Conservation (phyloP, 75 land plant genomes). For the Picea sitchensis region DNA sequence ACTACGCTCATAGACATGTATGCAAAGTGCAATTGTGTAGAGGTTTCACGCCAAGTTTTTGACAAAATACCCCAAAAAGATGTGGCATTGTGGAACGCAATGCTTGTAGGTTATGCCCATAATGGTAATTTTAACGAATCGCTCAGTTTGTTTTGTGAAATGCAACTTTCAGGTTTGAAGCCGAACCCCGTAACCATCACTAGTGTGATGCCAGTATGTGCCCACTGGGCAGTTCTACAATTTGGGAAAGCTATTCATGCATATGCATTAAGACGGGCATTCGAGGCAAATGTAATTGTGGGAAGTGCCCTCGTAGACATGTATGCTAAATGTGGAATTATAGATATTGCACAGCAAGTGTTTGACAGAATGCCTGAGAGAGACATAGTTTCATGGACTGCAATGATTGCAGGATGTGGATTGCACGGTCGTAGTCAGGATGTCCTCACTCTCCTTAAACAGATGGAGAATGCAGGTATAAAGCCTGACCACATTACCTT, state of each 20-base stretch:
- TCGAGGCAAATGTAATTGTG: neutral
- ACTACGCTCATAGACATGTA: slow-evolving; percentile 64
- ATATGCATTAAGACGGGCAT: no score
- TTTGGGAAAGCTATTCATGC: no score
- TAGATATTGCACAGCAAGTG: neutral
- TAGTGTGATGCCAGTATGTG: slow-evolving; percentile 41
- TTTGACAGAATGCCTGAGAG: neutral
- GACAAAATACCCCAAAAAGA: slow-evolving; percentile 41
- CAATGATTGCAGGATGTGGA: neutral
- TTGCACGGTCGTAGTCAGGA: neutral
- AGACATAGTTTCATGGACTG: neutral
- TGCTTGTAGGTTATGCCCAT: slow-evolving; percentile 52
- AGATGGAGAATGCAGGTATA: neutral
- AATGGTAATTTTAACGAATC: slow-evolving; percentile 25
- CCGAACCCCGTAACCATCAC: slow-evolving; percentile 54
- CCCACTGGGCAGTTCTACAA: neutral
- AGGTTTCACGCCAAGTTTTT: slow-evolving; percentile 32
- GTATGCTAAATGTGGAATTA: slow-evolving; percentile 3
- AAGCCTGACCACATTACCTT: neutral
- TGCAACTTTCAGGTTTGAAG: slow-evolving; percentile 33
- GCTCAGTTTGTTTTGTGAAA: slow-evolving; percentile 25
- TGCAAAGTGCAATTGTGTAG: slow-evolving; percentile 46
- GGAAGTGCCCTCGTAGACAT: neutral
- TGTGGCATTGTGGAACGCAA: slow-evolving; percentile 61
- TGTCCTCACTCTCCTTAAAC: neutral